phyloP scores from a whole-genome alignment of 176 grass and related monocot species.

The Luzula sylvatica region DNA sequence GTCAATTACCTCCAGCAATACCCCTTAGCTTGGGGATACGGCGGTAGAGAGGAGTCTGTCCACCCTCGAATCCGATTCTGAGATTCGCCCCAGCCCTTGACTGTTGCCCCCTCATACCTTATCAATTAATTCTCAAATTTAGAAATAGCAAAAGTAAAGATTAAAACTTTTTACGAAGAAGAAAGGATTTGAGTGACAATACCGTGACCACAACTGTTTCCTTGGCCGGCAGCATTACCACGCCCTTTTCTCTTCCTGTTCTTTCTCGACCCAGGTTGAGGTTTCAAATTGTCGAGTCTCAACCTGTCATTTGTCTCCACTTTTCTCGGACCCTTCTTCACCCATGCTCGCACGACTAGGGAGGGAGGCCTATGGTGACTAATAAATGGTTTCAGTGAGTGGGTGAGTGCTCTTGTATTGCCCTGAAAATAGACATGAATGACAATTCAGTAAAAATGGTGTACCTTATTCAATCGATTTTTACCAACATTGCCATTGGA shows the following conservation, averaged over 20 bases:
- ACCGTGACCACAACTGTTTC: slow-evolving; percentile 86
- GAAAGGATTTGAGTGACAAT: not conserved
- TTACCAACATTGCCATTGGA: no score
- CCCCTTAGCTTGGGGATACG: slow-evolving; percentile 86
- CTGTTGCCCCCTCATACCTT: slow-evolving; percentile 79
- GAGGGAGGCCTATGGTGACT: not conserved
- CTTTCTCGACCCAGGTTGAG: slow-evolving; percentile 63
- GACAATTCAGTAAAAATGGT: no score
- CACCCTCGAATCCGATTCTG: slow-evolving; percentile 87
- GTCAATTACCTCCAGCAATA: slow-evolving; percentile 57
- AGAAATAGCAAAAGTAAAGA: not conserved
- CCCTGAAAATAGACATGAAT: no score
- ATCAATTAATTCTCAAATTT: not conserved
- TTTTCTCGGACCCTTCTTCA: not conserved
- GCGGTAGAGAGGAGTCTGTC: slow-evolving; percentile 94
- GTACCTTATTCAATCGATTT: no score
- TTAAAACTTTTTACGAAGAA: not conserved
- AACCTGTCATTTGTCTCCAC: slow-evolving; percentile 32
- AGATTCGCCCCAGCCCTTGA: slow-evolving; percentile 81
- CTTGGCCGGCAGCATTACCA: slow-evolving; percentile 85
- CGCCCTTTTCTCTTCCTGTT: slow-evolving; percentile 67
- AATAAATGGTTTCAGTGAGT: not conserved
- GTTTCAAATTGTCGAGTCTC: slow-evolving; percentile 69
- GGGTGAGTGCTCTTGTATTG: not conserved
- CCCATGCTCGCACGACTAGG: slow-evolving; percentile 12